Evolutionary conservation across 2,329 filamentous ascomycete genomes (phyloP).

Genomic region (Juglanconis sp.): DNA sequence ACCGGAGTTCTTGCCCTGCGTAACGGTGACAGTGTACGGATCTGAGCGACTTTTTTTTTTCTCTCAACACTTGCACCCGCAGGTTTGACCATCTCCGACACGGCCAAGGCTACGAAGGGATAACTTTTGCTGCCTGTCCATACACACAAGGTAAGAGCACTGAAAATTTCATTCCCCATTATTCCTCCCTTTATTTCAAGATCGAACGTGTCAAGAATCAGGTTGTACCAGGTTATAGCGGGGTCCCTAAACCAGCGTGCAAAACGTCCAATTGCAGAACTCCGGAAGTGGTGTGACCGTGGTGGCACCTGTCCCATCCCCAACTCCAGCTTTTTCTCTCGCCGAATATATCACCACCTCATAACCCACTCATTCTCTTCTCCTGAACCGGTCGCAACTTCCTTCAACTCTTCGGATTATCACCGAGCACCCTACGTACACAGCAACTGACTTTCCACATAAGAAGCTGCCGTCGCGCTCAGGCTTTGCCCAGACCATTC

Average conservation of each 20-base stretch:
- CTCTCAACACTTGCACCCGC: not conserved
- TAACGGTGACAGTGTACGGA: not conserved
- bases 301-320: not conserved
- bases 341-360: slow-evolving; percentile 15
- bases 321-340: slow-evolving; percentile 16
- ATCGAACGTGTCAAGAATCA: not conserved
- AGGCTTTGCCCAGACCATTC: not conserved
- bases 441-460: not conserved
- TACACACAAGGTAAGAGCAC: not conserved
- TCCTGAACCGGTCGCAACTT: slow-evolving; percentile 4
- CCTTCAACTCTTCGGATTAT: slow-evolving; percentile 13
- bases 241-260: not conserved
- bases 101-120: not conserved
- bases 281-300: slow-evolving; percentile 3
- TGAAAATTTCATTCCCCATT: not conserved
- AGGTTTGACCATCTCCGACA: not conserved
- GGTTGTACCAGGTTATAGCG: slow-evolving; percentile 5
- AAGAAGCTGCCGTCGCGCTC: not conserved
- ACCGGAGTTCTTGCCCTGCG: not conserved
- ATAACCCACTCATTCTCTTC: slow-evolving; percentile 14
- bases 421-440: not conserved
- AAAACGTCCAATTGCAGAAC: not conserved
- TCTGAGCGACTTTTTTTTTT: slow-evolving; percentile 16
- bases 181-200: not conserved
- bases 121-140: not conserved